Base-by-base conservation (phyloP, 805 yeast species). In the Diddensiella santjacobensis region DNA sequence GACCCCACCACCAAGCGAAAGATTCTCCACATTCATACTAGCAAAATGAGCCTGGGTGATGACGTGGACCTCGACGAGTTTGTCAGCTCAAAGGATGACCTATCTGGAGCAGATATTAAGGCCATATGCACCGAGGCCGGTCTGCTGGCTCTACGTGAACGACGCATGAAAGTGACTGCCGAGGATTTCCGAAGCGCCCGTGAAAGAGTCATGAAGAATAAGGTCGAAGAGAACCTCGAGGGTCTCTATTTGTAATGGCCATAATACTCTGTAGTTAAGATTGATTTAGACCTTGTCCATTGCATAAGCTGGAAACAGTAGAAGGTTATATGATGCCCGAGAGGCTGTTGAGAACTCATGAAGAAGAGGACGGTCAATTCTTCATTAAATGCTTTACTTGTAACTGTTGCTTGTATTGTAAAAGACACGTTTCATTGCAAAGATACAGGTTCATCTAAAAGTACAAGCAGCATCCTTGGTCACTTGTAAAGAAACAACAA, bases 121-220 rank as follows among this genome's bases (percentile, higher is more conserved):
- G 98, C 97, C 48, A 88, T 91, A 55, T 89, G 97, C 67, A 90
- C 98, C 1, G 98, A 91, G 67, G 97, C 98, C 1, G 98, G 98
- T 48, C 76, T 91, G 71, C 78, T 89, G 62, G 98, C 98, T 1
- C 74, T 91, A 64, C 83, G 98, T 69, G 98, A 91, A 68, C 83
- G 98, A 69, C 81, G 98, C 71, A 91, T 91, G 96, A 95, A 89
- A 71, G 98, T 91, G 35, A 87, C 91, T 30, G 93, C 90, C 23
- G 87, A 86, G 53, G 99, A 91, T 66, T 91, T 91, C 73, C 83
- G 85, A 67, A 81, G 82, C 56, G 99, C 96, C 11, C 86, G 89
- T 72, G 98, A 91, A 68, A 81, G 96, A 60, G 96, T 91, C 44
- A 77, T 91, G 79, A 91, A 91, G 78, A 91, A 90, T 66, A 91